Base-by-base conservation (phyloP, 208 protist species). In the Angomonas deanei region DNA sequence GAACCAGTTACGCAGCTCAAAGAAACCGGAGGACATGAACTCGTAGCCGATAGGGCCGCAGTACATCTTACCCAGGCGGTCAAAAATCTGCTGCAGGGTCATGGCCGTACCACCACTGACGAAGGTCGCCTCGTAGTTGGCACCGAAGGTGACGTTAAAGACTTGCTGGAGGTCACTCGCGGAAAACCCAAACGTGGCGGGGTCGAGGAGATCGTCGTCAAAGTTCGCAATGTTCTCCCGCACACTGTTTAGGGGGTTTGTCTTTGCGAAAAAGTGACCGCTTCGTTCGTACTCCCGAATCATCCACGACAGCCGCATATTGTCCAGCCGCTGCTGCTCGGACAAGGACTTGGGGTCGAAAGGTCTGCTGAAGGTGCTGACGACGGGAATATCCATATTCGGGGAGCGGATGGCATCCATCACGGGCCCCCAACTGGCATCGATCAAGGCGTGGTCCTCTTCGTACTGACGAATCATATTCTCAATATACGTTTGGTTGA, bases 11-110 rank as follows among this genome's bases (percentile, higher is more conserved):
- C 92, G 89, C 59, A 97, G 72, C 26, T 98, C 88, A 55, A 93
- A 83, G 74, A 85, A 91, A 48, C 86, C 84, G 70, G 98, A 98
- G 27, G 97, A 92, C 91, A 98, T 97, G 79, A 98, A 99, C 84
- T 98, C 97, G 68, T 93, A 96, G 39, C 96, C 96, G 58, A 98
- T 95, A 3, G 72, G 72, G 23, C 86, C 84, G 63, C 88, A 97
- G 81, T 98, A 98, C 72, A 95, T 88, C 21, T 72, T 59, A 28
- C 71, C 69, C 19, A 97, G 78, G 46, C 82, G 70, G 11, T 70
- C 72, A 48, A 92, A 66, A 46, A 97, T 91, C 48, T 94, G 64
- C 54, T 77, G 66, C 19, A 97, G 72, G 28, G 76, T 93, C 78
- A 88, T 81, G 49, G 75, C 56, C n/a, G 72, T 88, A 50, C 74